Conservation (phyloP, 2,329 filamentous ascomycete species). For the Dactylella cylindrospora region DNA sequence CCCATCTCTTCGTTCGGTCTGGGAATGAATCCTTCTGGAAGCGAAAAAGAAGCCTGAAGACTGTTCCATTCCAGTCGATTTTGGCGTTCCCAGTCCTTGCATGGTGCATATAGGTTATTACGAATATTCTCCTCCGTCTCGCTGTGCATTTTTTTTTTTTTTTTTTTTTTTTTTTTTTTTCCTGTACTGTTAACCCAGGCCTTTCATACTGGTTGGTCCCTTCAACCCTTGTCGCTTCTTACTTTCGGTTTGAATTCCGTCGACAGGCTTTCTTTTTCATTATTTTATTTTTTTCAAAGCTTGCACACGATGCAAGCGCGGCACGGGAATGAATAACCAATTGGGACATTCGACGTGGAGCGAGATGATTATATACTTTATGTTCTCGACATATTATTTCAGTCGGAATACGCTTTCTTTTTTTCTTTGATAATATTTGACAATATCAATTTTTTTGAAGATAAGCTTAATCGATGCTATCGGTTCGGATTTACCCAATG, state of each 20-base stretch:
- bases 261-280: slow-evolving; percentile 14
- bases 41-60: slow-evolving; percentile 23
- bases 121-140: slow-evolving; percentile 52
- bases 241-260: slow-evolving; percentile 39
- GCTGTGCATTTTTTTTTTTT: slow-evolving; percentile 26
- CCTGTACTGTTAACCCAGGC: slow-evolving; percentile 44
- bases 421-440: too few species aligned
- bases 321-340: slow-evolving; percentile 43
- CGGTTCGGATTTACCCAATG: too few species aligned
- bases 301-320: slow-evolving; percentile 41
- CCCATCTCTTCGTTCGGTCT: too few species aligned
- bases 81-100: slow-evolving; percentile 51
- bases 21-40: slow-evolving; percentile 44
- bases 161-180: slow-evolving; percentile 45
- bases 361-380: slow-evolving; percentile 17
- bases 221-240: slow-evolving; percentile 45
- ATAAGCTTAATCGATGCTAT: too few species aligned
- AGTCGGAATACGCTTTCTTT: too few species aligned
- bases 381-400: slow-evolving; percentile 14
- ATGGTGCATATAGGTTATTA: slow-evolving; percentile 52
- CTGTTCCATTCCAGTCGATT: not conserved
- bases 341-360: slow-evolving; percentile 44
- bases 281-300: not conserved
- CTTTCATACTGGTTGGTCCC: slow-evolving; percentile 48
- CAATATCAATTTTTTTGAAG: too few species aligned